Percentiles rank a stretch among this genome's conserved stretches.
Conservation (phyloP, 306 rosid genomes). For the Pyrus betulifolia region DNA sequence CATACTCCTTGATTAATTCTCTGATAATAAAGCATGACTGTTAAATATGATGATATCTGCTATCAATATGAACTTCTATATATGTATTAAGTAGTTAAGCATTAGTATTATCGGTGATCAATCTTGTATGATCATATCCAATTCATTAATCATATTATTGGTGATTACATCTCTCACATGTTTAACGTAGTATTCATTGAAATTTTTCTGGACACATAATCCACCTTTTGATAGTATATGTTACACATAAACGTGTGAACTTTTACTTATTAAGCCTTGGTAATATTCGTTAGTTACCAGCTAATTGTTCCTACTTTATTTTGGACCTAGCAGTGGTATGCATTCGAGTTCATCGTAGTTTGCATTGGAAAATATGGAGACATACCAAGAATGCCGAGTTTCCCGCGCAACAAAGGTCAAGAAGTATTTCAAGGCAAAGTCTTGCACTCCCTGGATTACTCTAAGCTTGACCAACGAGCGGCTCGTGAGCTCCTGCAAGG, state of each 20-base stretch:
- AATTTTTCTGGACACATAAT: not conserved
- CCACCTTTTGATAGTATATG: no score
- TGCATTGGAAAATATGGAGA: constrained; percentile 62
- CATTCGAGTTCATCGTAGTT: constrained; percentile 47
- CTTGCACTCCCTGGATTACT: constrained; percentile 45
- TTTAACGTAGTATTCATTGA: not conserved
- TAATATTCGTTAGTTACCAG: not conserved
- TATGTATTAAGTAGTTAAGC: not conserved
- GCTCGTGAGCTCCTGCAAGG: constrained; percentile 31
- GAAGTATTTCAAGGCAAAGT: constrained; percentile 45
- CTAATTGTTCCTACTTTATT: not conserved
- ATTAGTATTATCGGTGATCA: not conserved
- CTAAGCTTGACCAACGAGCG: constrained; percentile 36
- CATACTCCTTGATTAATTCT: not conserved
- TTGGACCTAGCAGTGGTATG: constrained; percentile 35
- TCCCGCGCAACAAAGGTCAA: constrained; percentile 28
- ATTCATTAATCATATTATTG: not conserved
- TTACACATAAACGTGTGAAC: not conserved
- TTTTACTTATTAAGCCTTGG: not conserved
- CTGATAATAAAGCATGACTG: not conserved
- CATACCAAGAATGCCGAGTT: constrained; percentile 33
- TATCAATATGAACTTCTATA: not conserved
- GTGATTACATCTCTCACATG: not conserved
- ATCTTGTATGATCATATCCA: not conserved
- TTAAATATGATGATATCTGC: not conserved